Evolutionary conservation across 164 flowering plant species (phyloP), one percentile per base, ranked within the genome.

Genomic region (Umbellularia californica): DNA sequence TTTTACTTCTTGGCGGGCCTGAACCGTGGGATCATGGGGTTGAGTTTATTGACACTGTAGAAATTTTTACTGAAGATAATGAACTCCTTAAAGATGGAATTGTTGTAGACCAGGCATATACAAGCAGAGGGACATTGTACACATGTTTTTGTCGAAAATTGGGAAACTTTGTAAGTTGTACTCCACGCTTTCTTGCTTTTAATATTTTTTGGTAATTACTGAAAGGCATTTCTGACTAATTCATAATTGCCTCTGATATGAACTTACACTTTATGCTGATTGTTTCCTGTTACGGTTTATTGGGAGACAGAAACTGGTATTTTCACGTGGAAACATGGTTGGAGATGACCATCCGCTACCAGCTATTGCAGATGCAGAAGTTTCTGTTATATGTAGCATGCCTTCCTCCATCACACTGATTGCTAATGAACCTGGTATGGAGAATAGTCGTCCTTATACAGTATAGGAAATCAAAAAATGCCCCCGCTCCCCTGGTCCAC

Each of bases 281-380:
- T 14, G 4, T 67, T 67, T 67, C n/a, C 41, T 33, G 20, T 35
- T 67, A 24, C 24, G 35, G 23, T 63, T 75, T 80, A 6, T 67
- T 69, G 62, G 73, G 66, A 50, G 58, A 65, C 87, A 92, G 97
- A 85, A 81, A 80, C 77, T 95, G 75, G 75, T 84, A 67, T 95
- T 95, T 79, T 86, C 85, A 74, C 93, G 99, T 70, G 98, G 98
- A 60, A 95, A 93, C 82, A 76, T 92, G 84, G 86, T 87, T 77
- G 97, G 96, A 17, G 89, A 82, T 51, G 89, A 83, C 73, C 99
- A 95, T 84, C 90, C 87, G 74, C 69, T 87, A 65, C 96, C 99
- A 74, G 87, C 85, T 51, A 70, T 93, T 66, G 90, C 85, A 78
- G 88, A 85, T 80, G 86, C 76, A 77, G 83, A 79, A 25, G 30